phyloP scores from a whole-genome alignment of 345 rosid genomes.

The Erysimum cheiranthoides region DNA sequence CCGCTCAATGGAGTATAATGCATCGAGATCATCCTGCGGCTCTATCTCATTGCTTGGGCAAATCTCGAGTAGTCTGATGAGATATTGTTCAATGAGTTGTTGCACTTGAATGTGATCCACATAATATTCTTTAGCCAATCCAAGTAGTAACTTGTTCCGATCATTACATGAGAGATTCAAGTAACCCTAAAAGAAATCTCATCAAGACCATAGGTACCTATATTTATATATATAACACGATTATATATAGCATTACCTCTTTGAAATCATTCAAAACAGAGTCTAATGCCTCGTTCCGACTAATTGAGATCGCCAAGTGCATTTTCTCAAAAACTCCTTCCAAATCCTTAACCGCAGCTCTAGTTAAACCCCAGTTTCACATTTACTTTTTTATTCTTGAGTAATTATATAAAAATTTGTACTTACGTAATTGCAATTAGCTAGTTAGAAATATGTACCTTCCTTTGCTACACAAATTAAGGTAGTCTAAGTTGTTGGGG shows the following conservation, averaged over 20 bases:
- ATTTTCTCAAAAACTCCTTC: conserved; percentile 5
- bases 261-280: not conserved
- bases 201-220: not conserved
- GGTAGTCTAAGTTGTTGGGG: not conserved
- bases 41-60: not conserved
- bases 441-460: not conserved
- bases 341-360: not conserved
- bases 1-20: not conserved
- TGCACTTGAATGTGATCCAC: not conserved
- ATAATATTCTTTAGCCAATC: not conserved
- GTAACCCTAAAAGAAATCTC: not conserved
- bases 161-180: not conserved
- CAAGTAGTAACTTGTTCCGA: not conserved
- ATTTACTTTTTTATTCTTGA: not conserved
- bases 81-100: conserved; percentile 1
- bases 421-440: not conserved
- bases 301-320: not conserved
- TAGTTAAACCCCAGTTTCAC: not conserved
- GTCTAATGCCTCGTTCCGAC: not conserved
- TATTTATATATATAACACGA: not conserved
- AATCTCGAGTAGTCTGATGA: not conserved
- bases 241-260: not conserved
- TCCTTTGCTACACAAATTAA: not conserved
- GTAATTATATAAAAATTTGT: not conserved
- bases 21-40: not conserved